phyloP scores from a whole-genome alignment of 1,284 basidiomycete genomes.

The Puccinia brachypodii region DNA sequence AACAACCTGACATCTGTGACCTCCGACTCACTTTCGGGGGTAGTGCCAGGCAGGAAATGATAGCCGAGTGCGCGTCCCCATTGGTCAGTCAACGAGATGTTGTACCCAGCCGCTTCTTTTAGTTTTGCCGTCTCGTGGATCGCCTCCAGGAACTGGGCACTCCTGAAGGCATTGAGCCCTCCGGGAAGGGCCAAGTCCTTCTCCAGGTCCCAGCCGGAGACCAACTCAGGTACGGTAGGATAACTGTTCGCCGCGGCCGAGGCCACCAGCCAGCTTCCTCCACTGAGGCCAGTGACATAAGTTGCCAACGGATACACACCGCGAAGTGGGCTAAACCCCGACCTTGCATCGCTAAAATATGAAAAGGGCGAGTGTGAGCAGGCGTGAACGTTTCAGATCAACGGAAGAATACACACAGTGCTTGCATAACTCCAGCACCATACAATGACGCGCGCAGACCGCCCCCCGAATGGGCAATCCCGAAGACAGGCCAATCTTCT shows the following conservation, averaged over 20 bases:
- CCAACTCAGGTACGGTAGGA: not conserved
- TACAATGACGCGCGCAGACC: conserved; percentile 30
- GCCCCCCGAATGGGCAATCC: conserved; percentile 33
- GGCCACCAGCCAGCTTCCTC: conserved; percentile 55
- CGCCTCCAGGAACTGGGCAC: not conserved
- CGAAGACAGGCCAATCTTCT: conserved; percentile 11
- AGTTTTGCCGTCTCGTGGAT: not conserved
- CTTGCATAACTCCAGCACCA: conserved; percentile 34
- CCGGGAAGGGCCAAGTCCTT: conserved; percentile 22
- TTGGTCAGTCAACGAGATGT: conserved; percentile 20
- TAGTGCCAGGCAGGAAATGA: conserved; percentile 31
- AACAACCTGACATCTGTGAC: not conserved
- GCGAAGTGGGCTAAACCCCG: conserved; percentile 50
- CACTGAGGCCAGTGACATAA: conserved; percentile 55
- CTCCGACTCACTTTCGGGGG: not conserved
- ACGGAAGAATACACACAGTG: not conserved
- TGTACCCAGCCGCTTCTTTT: conserved; percentile 10
- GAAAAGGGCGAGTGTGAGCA: not conserved
- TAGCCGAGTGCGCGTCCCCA: conserved; percentile 14
- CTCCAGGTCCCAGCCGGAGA: conserved; percentile 16
- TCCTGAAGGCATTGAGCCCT: not conserved
- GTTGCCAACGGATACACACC: conserved; percentile 55
- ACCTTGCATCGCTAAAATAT: conserved; percentile 5
- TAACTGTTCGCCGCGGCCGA: conserved; percentile 54
- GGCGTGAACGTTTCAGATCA: not conserved